These are phyloP conservation scores for Taphrina pruni DNA, from an alignment of 1,139 yeast species.

Conservation along the genomic window DNA sequence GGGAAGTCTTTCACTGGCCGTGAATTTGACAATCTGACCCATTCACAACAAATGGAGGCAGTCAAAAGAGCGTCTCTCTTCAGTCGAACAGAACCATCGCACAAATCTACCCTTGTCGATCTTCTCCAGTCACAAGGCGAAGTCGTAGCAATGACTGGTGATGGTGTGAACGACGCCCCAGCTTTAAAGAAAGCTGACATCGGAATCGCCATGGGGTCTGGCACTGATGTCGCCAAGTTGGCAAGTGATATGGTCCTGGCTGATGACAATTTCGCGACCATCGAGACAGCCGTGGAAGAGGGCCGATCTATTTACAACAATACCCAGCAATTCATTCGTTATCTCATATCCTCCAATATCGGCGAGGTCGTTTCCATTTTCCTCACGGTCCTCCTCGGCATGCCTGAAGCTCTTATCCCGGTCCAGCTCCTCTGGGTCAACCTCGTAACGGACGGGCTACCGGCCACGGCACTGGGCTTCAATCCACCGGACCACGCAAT, in stretches of 20 bases:
- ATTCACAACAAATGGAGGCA: constrained; percentile 46
- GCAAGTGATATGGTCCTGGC: constrained; percentile 65
- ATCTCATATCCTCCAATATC: constrained; percentile 59
- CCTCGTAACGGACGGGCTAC: constrained; percentile 52
- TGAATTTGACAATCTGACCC: constrained; percentile 54
- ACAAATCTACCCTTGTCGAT: constrained; percentile 60
- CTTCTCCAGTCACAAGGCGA: constrained; percentile 59
- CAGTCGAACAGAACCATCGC: constrained; percentile 64
- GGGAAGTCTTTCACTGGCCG: constrained; percentile 58
- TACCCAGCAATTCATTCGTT: constrained; percentile 59
- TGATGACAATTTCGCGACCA: constrained; percentile 59
- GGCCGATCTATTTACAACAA: constrained; percentile 60
- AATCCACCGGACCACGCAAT: constrained; percentile 52
- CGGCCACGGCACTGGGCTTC: constrained; percentile 54
- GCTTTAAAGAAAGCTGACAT: constrained; percentile 55
- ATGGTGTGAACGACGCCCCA: constrained; percentile 56
- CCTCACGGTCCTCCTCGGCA: constrained; percentile 51
- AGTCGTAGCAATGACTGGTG: constrained; percentile 57
- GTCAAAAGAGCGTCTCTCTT: constrained; percentile 52
- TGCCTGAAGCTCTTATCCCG: constrained; percentile 52
- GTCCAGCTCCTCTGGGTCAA: constrained; percentile 53
- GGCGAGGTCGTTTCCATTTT: constrained; percentile 57
- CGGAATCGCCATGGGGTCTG: constrained; percentile 56
- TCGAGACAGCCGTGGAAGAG: constrained; percentile 61
- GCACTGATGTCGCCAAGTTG: constrained; percentile 65